Base-by-base conservation (phyloP, 2,329 filamentous ascomycete genomes). In the Bipolaris gigantea region DNA sequence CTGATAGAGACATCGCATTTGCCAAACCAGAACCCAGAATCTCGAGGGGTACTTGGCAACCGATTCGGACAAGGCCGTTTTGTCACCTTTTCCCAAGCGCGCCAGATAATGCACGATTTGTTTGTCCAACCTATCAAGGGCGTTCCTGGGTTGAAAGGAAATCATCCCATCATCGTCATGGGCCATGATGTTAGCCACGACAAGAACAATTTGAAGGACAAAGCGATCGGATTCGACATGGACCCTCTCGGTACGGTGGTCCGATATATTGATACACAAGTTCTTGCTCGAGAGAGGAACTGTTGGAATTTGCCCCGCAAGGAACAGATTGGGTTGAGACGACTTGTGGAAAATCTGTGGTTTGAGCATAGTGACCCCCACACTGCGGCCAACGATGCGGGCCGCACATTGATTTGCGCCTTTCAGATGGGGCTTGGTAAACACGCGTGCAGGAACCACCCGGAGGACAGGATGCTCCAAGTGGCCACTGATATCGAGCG, bases 141-240 rank as follows among this genome's bases (percentile, higher is more conserved):
- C 1, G 43, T 60, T 0, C 39, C 42, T 0, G 52, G 36, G 7
- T 38, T 61, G 6, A 49, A 55, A 5, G 57, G 47, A 9, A 56
- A 63, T 42, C 49, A 55, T 10, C 67, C 66, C 0, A 50, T 70
- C 8, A 41, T 70, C 3, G 25, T 69, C 9, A 48, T 70, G 7
- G 67, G 67, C 1, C 66, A 69, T 10, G 65, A 66, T 0, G 21
- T 68, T 1, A 27, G 36, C 2, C 58, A 66, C 13, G 66, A 70
- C 33, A 38, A 50, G 7, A 50, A 59, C 13, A 66, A 66, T n/a
- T 33, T 64, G 1, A 59, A 59, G 16, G 50, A 53, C 15, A 53
- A 57, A 16, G 52, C 59, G 0, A 48, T 66, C 2, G 48, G 42
- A 3, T 68, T 64, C 21, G 53, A 65, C 13, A 49, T 61, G 3